A percentile compares a stretch with the other conserved stretches of the same genome.
These are phyloP conservation scores for Tricharina praecox DNA, from an alignment of 495 filamentous ascomycete genomes.

Conservation along the genomic window DNA sequence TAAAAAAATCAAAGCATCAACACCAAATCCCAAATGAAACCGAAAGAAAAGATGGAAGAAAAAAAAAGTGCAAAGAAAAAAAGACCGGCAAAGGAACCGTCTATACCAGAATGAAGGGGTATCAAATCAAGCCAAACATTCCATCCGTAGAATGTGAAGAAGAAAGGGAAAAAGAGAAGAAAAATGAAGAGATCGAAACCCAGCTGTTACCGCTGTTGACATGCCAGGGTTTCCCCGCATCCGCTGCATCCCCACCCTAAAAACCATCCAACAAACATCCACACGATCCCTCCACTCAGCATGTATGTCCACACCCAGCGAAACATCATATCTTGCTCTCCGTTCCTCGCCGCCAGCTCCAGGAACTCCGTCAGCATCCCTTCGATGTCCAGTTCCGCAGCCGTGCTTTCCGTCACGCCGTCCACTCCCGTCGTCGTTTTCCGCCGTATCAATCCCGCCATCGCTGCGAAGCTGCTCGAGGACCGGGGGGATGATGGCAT, in stretches of 20 bases:
- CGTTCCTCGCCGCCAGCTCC: constrained; percentile 11
- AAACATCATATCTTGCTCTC: constrained; percentile 17
- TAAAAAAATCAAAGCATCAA: too few species aligned
- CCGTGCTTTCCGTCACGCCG: background rate
- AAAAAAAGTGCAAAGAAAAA: too few species aligned
- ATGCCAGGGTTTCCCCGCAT: constrained; percentile 9
- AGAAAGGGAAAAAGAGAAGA: background rate
- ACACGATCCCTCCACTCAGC: constrained; percentile 19
- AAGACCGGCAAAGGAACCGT: too few species aligned
- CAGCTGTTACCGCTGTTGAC: constrained; percentile 9
- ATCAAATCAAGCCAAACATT: background rate
- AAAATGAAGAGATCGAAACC: background rate
- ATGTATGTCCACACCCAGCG: constrained; percentile 20
- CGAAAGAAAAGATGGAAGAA: too few species aligned
- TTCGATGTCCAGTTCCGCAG: constrained; percentile 16
- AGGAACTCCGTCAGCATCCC: constrained; percentile 18
- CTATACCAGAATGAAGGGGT: constrained; percentile 10
- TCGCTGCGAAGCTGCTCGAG: background rate
- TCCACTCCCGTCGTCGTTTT: background rate
- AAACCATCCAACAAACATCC: constrained; percentile 18
- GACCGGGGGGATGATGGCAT: background rate
- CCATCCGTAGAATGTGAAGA: background rate
- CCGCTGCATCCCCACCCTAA: constrained; percentile 20
- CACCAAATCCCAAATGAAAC: too few species aligned
- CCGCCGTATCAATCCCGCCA: background rate